These are phyloP conservation scores for Scleroderma citrinum DNA, from an alignment of 768 basidiomycete species.

Conservation along the genomic window DNA sequence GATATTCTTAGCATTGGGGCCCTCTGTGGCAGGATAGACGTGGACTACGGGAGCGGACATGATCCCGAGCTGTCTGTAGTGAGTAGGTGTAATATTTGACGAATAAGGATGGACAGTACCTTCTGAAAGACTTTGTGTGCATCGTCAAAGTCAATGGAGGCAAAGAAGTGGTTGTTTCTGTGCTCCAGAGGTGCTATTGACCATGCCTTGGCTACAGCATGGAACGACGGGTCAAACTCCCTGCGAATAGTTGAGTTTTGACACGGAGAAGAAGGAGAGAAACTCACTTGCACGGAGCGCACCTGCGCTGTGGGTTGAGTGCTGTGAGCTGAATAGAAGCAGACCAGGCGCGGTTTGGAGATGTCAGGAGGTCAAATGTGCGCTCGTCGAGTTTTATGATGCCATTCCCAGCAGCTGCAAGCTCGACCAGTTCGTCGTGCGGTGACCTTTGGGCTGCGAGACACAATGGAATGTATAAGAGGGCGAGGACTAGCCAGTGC, in stretches of 20 bases:
- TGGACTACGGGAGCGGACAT: slow-evolving; percentile 80
- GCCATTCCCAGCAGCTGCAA: slow-evolving; percentile 71
- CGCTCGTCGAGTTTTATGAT: slow-evolving; percentile 74
- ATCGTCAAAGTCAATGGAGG: slow-evolving; percentile 81
- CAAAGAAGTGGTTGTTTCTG: slow-evolving; percentile 89
- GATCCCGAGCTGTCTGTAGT: slow-evolving; percentile 59
- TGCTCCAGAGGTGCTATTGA: slow-evolving; percentile 47
- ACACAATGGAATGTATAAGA: slow-evolving; percentile 27
- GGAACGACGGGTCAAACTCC: slow-evolving; percentile 81
- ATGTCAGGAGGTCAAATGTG: slow-evolving; percentile 72
- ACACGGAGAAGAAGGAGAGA: background rate
- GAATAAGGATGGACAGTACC: slow-evolving; percentile 35
- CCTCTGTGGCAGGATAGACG: slow-evolving; percentile 67
- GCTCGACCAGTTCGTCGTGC: slow-evolving; percentile 56
- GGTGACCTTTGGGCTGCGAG: slow-evolving; percentile 24
- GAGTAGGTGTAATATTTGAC: background rate
- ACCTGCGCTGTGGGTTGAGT: slow-evolving; percentile 71
- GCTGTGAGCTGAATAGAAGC: slow-evolving; percentile 89
- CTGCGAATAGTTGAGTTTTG: slow-evolving; percentile 34
- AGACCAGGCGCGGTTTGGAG: slow-evolving; percentile 78
- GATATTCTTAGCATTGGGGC: slow-evolving; percentile 50
- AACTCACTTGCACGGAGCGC: slow-evolving; percentile 87
- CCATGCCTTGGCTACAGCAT: slow-evolving; percentile 85
- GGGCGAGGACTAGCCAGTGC: slow-evolving; percentile 24
- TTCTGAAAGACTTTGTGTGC: slow-evolving; percentile 73